A percentile compares a stretch with the other conserved stretches of the same genome.
Conservation (phyloP, 768 basidiomycete genomes). For the Leucosporidium scottii region DNA sequence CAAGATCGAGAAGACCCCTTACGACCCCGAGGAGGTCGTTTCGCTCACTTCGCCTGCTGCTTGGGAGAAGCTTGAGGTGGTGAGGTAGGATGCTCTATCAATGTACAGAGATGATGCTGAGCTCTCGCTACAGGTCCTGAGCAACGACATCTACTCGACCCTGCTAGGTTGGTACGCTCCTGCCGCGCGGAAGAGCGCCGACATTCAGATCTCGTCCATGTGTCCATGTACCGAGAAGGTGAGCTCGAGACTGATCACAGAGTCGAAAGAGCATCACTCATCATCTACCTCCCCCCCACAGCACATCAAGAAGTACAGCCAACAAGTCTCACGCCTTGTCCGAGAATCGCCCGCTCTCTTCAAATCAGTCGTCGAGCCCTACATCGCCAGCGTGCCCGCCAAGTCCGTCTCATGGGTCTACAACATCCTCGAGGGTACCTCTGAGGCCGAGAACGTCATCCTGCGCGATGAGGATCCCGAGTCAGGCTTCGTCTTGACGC, state of each 20-base stretch:
- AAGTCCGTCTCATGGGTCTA: conserved; percentile 57
- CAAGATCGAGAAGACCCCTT: conserved; percentile 68
- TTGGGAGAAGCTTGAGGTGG: conserved; percentile 44
- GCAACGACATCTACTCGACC: conserved; percentile 32
- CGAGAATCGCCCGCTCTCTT: conserved; percentile 78
- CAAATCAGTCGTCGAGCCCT: conserved; percentile 62
- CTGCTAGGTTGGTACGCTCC: conserved; percentile 56
- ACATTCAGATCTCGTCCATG: conserved; percentile 76
- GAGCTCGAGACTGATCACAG: neutral
- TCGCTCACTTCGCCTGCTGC: conserved; percentile 40
- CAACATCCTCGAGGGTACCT: conserved; percentile 67
- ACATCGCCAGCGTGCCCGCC: conserved; percentile 48
- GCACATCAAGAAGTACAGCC: conserved; percentile 76
- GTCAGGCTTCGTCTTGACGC: conserved; percentile 66
- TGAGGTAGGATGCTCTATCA: conserved; percentile 41
- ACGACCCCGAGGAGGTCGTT: conserved; percentile 47
- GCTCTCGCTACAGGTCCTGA: conserved; percentile 6
- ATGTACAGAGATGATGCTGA: too few relatives aligned
- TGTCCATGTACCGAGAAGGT: conserved; percentile 70
- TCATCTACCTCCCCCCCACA: conserved; percentile 38
- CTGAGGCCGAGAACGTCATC: conserved; percentile 68
- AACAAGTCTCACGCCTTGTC: conserved; percentile 64
- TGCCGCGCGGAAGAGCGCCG: conserved; percentile 56
- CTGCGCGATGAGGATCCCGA: conserved; percentile 51
- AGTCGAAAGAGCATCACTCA: too few relatives aligned